Base-by-base conservation (phyloP, 148 eudicot genomes). In the Tetragonia tetragonoides region DNA sequence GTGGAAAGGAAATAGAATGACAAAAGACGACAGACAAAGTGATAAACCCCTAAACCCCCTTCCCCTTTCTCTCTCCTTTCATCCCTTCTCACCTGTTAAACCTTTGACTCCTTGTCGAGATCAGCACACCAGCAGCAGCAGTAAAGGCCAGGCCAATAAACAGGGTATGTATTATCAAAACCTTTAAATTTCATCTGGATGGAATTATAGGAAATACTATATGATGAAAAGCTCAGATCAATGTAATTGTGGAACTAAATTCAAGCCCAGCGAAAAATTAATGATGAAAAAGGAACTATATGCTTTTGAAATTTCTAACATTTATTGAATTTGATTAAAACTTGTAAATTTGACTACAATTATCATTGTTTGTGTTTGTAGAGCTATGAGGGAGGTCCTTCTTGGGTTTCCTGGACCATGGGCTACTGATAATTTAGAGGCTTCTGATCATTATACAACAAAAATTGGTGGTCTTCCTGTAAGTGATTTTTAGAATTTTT, bases 381-480 rank as follows among this genome's bases (percentile, higher is more conserved):
- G 61, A 83, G 81, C 49, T 59, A 92, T 90, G 97, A 85, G 74
- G 28, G 84, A 84, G 77, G 87, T 90, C 17, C 70, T 80, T 70
- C 81, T 95, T 75, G 99, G 96, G 21, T 82, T 95, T 80, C 99
- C 99, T 15, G 99, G 99, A 51, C 84, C 87, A 60, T 95, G 99
- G 99, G 99, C 99, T 34, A 90, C 83, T 60, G 82, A 89, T 79
- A 85, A 86, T 60, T 78, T 37, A 63, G 99, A 92, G 88, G 83
- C 78, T 46, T 81, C 94, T 76, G 93, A 95, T 86, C 92, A 89
- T 81, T 92, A 89, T 74, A 91, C 99, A 37, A 84, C 89, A 14
- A 95, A 95, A 87, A 83, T 95, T 21, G 97, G 99, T 10, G 99
- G 97, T 70, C 70, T 88, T 79, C 91, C 97, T 63, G 99, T 95